These are phyloP conservation scores for Trapa bicornis DNA, from an alignment of 345 rosid genomes.

Conservation along the genomic window DNA sequence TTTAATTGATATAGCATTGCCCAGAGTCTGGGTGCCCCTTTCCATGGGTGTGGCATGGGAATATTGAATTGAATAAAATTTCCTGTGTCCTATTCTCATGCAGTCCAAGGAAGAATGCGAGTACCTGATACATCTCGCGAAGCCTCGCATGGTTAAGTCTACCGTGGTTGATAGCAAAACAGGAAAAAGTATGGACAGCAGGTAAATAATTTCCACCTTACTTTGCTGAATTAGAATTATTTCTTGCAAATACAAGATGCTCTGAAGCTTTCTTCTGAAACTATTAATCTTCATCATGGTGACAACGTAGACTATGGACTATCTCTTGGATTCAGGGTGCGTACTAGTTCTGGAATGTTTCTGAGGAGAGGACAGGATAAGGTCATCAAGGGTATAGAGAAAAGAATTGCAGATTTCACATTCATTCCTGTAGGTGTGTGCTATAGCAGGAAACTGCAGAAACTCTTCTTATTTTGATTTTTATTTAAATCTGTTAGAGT, in stretches of 20 bases:
- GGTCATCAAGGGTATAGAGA: slow-evolving; percentile 48
- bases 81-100: not conserved
- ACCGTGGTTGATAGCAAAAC: slow-evolving; percentile 80
- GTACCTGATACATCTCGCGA: slow-evolving; percentile 68
- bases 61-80: not conserved
- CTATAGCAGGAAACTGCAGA: not conserved
- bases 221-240: not conserved
- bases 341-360: slow-evolving; percentile 93
- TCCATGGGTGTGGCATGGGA: not conserved
- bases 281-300: not conserved
- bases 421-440: slow-evolving; percentile 66
- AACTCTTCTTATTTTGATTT: not conserved
- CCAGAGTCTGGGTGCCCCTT: not conserved
- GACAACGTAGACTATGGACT: not conserved
- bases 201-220: slow-evolving; percentile 24
- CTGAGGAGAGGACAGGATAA: slow-evolving; percentile 63
- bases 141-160: slow-evolving; percentile 77
- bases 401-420: slow-evolving; percentile 81
- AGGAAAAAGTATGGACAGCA: slow-evolving; percentile 82
- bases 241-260: not conserved
- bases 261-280: not conserved
- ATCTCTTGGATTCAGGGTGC: slow-evolving; percentile 41
- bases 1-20: not conserved
- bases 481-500: not conserved
- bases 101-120: slow-evolving; percentile 89